A percentile compares a stretch with the other conserved stretches of the same genome.
phyloP scores from a whole-genome alignment of 2,329 filamentous ascomycete species.

The Neofusicoccum laricinum region DNA sequence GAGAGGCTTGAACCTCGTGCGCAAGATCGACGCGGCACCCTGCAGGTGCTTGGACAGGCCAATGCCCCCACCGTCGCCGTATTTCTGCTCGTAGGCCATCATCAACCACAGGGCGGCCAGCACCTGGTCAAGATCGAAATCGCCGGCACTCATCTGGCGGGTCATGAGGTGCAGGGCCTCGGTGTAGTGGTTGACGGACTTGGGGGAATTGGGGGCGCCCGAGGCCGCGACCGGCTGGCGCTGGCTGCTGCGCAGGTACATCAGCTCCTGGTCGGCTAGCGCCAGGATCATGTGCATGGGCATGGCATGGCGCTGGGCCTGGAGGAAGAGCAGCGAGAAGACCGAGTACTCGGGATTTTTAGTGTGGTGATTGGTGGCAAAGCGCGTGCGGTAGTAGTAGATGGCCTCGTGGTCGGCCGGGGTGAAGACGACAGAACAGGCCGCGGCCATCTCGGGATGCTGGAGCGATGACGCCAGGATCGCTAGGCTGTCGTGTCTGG shows the following conservation, averaged over 20 bases:
- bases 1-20: slow-evolving; percentile 21
- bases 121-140: slow-evolving; percentile 30
- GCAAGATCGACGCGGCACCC: slow-evolving; percentile 31
- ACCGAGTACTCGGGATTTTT: slow-evolving; percentile 37
- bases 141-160: slow-evolving; percentile 24
- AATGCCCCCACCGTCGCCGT: slow-evolving; percentile 32
- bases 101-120: slow-evolving; percentile 35
- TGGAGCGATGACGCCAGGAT: neutral
- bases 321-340: slow-evolving; percentile 35
- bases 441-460: slow-evolving; percentile 17
- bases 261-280: slow-evolving; percentile 31
- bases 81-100: slow-evolving; percentile 40
- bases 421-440: slow-evolving; percentile 26
- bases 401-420: slow-evolving; percentile 36
- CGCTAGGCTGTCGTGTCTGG: neutral
- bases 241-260: slow-evolving; percentile 23
- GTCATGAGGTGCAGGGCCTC: slow-evolving; percentile 32
- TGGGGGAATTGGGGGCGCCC: neutral
- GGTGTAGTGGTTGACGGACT: slow-evolving; percentile 23
- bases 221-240: slow-evolving; percentile 19
- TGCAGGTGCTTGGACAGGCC: slow-evolving; percentile 33
- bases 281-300: slow-evolving; percentile 39
- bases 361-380: slow-evolving; percentile 35
- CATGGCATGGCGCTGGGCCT: slow-evolving; percentile 32
- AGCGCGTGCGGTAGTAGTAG: slow-evolving; percentile 35